phyloP scores from a whole-genome alignment of 192 early-diverging fungal species.

The Backusella macrospora region DNA sequence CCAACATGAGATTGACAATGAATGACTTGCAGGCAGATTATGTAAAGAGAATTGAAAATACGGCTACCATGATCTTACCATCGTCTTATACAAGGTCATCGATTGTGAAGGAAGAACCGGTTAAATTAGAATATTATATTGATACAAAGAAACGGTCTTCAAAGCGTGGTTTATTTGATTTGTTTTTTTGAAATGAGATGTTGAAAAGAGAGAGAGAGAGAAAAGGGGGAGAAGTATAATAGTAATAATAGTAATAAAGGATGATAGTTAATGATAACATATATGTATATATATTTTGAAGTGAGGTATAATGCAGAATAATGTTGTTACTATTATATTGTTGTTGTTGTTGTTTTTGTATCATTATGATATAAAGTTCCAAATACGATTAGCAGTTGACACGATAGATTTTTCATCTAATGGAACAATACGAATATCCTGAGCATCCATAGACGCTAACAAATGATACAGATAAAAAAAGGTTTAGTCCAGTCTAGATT shows the following conservation, averaged over 20 bases:
- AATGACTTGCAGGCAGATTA: slow-evolving; percentile 65
- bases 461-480: neutral
- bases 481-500: neutral
- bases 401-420: neutral
- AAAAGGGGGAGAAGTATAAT: neutral
- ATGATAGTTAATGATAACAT: neutral
- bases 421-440: neutral
- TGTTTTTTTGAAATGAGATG: neutral
- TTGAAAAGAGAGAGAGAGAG: too few relatives aligned
- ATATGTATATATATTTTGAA: neutral
- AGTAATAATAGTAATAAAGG: neutral
- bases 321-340: neutral
- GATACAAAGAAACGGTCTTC: neutral
- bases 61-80: slow-evolving; percentile 24
- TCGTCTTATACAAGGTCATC: neutral
- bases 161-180: neutral
- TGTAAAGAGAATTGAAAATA: slow-evolving; percentile 58
- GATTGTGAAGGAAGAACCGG: neutral
- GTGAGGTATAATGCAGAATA: neutral
- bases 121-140: neutral
- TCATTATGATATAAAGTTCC: slow-evolving; percentile 19
- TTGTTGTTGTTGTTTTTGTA: neutral
- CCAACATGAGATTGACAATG: slow-evolving; percentile 53
- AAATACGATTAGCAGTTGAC: neutral
- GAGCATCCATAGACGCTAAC: neutral